Evolutionary conservation across 2,329 filamentous ascomycete species (phyloP).

Genomic region (Hypocrella siamensis): DNA sequence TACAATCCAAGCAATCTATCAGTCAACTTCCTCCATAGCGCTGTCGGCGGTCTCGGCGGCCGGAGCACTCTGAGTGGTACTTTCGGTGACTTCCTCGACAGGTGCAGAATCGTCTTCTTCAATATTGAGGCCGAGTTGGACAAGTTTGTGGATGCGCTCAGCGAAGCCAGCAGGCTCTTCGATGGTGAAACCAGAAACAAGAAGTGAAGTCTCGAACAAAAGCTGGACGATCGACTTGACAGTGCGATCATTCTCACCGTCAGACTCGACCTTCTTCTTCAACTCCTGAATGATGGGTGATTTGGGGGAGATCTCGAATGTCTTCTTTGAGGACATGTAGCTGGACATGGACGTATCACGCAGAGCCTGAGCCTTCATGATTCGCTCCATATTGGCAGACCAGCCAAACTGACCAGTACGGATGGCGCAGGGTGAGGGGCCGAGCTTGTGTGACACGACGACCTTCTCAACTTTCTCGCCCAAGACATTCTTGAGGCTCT

Average conservation of each 20-base stretch:
- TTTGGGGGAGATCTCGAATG: conserved; percentile 99
- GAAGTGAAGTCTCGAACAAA: conserved; percentile 94
- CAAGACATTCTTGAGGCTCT: conserved; percentile 97
- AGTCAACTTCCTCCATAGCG: conserved; percentile 99
- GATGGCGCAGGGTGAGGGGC: conserved; percentile 90
- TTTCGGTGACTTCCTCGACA: conserved; percentile 41
- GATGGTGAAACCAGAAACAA: conserved; percentile 98
- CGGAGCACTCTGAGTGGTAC: conserved; percentile 21
- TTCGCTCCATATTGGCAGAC: conserved; percentile 99
- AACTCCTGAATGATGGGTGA: conserved; percentile 96
- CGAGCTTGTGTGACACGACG: conserved; percentile 94
- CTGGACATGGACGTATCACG: conserved; percentile 99
- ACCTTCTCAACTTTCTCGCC: conserved; percentile 99
- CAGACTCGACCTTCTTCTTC: conserved; percentile 96
- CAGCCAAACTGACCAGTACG: conserved; percentile 99
- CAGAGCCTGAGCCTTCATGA: conserved; percentile 99
- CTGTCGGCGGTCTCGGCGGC: conserved; percentile 60
- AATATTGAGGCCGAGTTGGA: conserved; percentile 92
- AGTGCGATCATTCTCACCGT: conserved; percentile 96
- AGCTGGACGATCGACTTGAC: conserved; percentile 99
- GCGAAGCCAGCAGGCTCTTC: conserved; percentile 96
- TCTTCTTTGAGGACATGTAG: conserved; percentile 99
- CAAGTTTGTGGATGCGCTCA: conserved; percentile 99
- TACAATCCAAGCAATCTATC: conserved; percentile 23
- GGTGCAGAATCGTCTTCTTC: conserved; percentile 70